Base-by-base conservation (phyloP, 2,329 filamentous ascomycete species). In the Didymella pinodella region DNA sequence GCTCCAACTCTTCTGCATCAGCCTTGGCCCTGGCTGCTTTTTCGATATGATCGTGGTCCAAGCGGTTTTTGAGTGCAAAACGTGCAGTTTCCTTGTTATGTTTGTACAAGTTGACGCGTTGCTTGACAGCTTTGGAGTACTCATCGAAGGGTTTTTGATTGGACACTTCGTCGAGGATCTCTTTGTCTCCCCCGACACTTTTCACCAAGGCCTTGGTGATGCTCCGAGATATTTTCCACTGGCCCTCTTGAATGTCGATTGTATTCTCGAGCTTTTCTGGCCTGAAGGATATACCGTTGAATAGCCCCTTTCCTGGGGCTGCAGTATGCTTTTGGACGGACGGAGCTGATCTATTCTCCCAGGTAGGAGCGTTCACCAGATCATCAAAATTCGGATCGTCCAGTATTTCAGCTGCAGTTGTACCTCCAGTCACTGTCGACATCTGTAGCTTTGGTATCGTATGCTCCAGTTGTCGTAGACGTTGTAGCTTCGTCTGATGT, bases 1-100 rank as follows among this genome's bases (percentile, higher is more conserved):
- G 40, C 34, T 59, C n/a, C 20, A 54, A 28, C 34, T 54, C 47
- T 51, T 31, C 54, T 8, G 25, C 50, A 18, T 47, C 46, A 1
- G 46, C 47, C n/a, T 36, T 46, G 4, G 26, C 45, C 2, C 10
- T 36, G 14, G 41, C 48, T 5, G 25, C 16, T 3, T 8, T 22
- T 25, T 47, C 20, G 22, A 26, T 54, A 3, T 54, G 34, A 2
- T 8, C 47, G 22, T 14, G 14, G 3, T 40, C 50, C 22, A 54
- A n/a, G 8, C 28, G 5, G 20, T 45, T 25, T 25, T 14, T n/a
- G 11, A 12, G 41, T 12, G 7, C 41, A n/a, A 25, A n/a, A 14
- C 14, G 41, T n/a, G 20, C 41, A 6, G 10, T 7, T 10, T 22
- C 18, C 18, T 26, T 36, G 22, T 46, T 50, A 8, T 18, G 8